phyloP scores from a whole-genome alignment of 495 filamentous ascomycete species.

The Neurospora tetraspora region DNA sequence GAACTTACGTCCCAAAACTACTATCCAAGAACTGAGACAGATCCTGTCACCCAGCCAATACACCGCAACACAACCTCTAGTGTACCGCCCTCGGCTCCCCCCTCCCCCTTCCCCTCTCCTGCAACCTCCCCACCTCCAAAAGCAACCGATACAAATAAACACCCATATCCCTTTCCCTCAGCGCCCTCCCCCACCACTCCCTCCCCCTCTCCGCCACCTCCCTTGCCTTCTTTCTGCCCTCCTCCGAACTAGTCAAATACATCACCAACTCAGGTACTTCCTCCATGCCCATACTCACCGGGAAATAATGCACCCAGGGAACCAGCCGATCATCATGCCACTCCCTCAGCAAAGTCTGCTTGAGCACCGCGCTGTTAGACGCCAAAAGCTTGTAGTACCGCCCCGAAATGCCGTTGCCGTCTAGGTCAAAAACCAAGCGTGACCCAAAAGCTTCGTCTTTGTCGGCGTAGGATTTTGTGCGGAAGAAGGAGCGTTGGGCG shows the following conservation, averaged over 20 bases:
- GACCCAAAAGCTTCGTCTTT: conserved; percentile 11
- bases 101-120: conserved; percentile 38
- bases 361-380: conserved; percentile 31
- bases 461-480: conserved; percentile 9
- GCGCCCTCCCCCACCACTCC: conserved; percentile 55
- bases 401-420: conserved; percentile 46
- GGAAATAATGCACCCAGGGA: conserved; percentile 22
- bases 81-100: not conserved
- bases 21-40: not conserved
- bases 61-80: not conserved
- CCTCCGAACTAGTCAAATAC: conserved; percentile 26
- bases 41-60: not conserved
- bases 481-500: conserved; percentile 10
- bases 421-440: conserved; percentile 37
- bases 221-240: conserved; percentile 8
- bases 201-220: conserved; percentile 43
- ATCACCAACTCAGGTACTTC: conserved; percentile 22
- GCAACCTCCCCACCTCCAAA: conserved; percentile 61
- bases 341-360: conserved; percentile 42
- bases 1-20: not conserved
- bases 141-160: conserved; percentile 61
- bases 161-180: conserved; percentile 61
- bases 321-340: conserved; percentile 48
- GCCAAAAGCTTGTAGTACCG: conserved; percentile 41
- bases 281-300: conserved; percentile 9